Base-by-base conservation (phyloP, 2,329 filamentous ascomycete genomes). In the Trichoderma asperellum region DNA sequence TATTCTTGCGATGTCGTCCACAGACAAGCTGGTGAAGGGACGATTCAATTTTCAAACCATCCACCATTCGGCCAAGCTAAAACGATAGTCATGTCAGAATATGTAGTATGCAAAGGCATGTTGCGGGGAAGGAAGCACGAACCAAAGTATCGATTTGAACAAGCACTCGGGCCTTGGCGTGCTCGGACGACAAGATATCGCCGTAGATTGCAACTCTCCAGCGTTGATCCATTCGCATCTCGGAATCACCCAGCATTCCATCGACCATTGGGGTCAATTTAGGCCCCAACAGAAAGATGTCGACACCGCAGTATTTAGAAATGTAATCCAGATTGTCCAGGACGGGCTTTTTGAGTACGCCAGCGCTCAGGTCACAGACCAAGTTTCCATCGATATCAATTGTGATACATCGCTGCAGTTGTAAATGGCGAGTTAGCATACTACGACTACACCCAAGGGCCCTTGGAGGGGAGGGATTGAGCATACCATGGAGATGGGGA, bases 111-210 rank as follows among this genome's bases (percentile, higher is more conserved):
- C 27, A 52, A n/a, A 34, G 14, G 34, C 4, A 59, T 49, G 12
- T 32, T 2, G 27, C 21, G 32, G 56, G 18, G 11, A 56, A 21
- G 56, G 62, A 60, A 53, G 61, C 63, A 60, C 71, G 70, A 86
- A 96, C 92, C 83, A 97, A 88, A 81, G 94, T 93, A 79, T 99
- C 96, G 78, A 99, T 98, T 86, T 97, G 96, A 79, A 98, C 97
- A 79, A 99, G 84, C 52, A 97, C 90, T 73, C 96, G 89, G 21
- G 95, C 97, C 86, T 99, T 99, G 68, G 96, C 96, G 81, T 98
- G 95, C 81, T 99, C 96, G 34, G 93, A 92, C 73, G 94, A 97
- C 82, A 98, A 89, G 81, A 96, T 91, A 78, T 99, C 96, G 67
- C 96, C 95, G 76, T 96, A 99, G 73, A 99, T 96, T 75, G 93